phyloP scores from a whole-genome alignment of 148 eudicot species.

The Rhododendron williamsianum region DNA sequence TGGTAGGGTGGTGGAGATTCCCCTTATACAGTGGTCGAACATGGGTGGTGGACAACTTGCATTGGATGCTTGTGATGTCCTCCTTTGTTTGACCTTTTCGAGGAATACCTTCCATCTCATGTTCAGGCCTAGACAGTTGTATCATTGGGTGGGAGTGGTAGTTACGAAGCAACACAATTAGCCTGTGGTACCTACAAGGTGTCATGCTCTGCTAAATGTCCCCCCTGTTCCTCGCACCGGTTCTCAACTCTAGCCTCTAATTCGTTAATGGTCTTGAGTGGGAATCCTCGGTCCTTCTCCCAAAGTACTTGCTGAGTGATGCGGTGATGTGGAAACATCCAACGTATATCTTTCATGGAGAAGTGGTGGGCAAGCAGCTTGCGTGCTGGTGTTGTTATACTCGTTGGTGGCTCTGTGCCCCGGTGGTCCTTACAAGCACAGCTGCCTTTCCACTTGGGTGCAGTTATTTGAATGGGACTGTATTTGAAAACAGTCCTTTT shows the following conservation, averaged over 20 bases:
- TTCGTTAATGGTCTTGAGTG: not conserved
- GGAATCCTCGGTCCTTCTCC: not conserved
- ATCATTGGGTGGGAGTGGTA: not conserved
- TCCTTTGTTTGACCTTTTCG: not conserved
- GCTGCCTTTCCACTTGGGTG: not conserved
- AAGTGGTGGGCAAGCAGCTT: not conserved
- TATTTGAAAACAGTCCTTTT: not conserved
- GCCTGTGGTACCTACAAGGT: not conserved
- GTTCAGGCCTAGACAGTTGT: not conserved
- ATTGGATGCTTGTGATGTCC: not conserved
- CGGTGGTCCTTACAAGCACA: not conserved
- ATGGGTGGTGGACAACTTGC: not conserved
- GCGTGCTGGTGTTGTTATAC: not conserved
- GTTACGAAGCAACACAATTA: not conserved
- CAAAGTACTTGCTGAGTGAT: not conserved
- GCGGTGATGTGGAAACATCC: not conserved
- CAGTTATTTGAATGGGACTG: not conserved
- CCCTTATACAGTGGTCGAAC: not conserved
- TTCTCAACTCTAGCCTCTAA: not conserved
- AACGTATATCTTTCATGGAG: not conserved
- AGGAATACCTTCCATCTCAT: not conserved
- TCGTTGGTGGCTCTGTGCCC: not conserved
- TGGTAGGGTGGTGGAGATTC: not conserved
- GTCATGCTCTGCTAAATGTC: not conserved
- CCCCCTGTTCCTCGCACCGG: not conserved